Evolutionary conservation across 2,329 filamentous ascomycete genomes (phyloP).

Genomic region (Fusarium sp.): DNA sequence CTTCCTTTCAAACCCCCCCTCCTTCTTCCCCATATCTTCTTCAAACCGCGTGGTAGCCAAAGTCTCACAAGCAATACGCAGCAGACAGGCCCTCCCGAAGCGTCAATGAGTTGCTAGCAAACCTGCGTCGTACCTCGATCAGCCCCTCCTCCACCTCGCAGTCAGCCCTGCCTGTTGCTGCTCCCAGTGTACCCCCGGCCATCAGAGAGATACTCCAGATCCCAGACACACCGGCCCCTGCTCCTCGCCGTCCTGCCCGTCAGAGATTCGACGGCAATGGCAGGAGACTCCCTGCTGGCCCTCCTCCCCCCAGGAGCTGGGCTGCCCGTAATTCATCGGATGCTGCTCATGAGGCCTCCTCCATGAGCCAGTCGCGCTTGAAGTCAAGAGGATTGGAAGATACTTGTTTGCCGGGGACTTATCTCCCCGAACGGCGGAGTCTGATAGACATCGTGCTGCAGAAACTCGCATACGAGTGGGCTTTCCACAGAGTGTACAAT

Average conservation of each 20-base stretch:
- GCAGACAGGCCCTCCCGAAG: constrained; percentile 49
- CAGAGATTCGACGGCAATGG: constrained; percentile 57
- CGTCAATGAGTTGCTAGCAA: constrained; percentile 70
- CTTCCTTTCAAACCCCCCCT: constrained; percentile 33
- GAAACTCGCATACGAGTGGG: constrained; percentile 63
- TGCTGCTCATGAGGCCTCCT: constrained; percentile 19
- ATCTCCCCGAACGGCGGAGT: constrained; percentile 56
- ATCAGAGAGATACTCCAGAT: constrained; percentile 68
- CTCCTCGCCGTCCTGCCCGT: constrained; percentile 56
- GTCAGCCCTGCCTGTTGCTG: constrained; percentile 44
- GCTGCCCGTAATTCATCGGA: constrained; percentile 40
- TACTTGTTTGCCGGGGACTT: constrained; percentile 55
- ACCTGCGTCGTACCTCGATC: constrained; percentile 59
- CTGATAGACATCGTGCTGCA: constrained; percentile 62
- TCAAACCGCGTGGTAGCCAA: constrained; percentile 42
- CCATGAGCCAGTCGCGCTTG: constrained; percentile 35
- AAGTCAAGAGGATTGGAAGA: constrained; percentile 26
- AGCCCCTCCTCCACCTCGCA: constrained; percentile 40
- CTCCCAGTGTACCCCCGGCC: constrained; percentile 66
- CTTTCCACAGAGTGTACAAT: constrained; percentile 63
- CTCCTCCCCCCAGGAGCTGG: constrained; percentile 69
- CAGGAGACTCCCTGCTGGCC: constrained; percentile 64
- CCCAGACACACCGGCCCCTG: constrained; percentile 64
- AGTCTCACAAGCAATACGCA: constrained; percentile 42
- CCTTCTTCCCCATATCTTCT: constrained; percentile 29